phyloP scores from a whole-genome alignment of 2,329 filamentous ascomycete genomes.

The Stagonosporopsis rhizophila region DNA sequence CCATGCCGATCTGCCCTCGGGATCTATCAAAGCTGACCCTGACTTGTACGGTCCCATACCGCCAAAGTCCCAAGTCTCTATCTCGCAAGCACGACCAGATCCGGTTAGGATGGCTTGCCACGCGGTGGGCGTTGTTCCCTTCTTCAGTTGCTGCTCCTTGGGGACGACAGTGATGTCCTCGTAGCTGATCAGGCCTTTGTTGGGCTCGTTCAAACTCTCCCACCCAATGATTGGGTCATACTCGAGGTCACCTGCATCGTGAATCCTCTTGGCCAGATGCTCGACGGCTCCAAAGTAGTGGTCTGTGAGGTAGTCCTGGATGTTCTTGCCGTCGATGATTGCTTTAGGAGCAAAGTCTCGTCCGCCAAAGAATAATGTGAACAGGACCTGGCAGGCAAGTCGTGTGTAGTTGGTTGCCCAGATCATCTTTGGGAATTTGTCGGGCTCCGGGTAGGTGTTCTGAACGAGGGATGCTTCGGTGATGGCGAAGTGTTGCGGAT shows the following conservation, averaged over 20 bases:
- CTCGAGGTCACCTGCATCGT: slow-evolving; percentile 88
- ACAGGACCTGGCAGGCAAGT: slow-evolving; percentile 86
- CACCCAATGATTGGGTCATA: slow-evolving; percentile 89
- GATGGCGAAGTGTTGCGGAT: slow-evolving; percentile 81
- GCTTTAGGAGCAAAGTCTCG: slow-evolving; percentile 94
- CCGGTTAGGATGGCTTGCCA: slow-evolving; percentile 94
- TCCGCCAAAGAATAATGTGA: slow-evolving; percentile 92
- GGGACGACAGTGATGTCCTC: slow-evolving; percentile 83
- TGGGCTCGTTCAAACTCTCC: slow-evolving; percentile 96
- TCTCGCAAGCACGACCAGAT: slow-evolving; percentile 87
- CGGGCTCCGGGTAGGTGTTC: slow-evolving; percentile 87
- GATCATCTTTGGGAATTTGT: slow-evolving; percentile 95
- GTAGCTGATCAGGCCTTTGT: slow-evolving; percentile 84
- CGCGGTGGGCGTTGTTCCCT: slow-evolving; percentile 89
- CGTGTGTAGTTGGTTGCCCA: slow-evolving; percentile 98
- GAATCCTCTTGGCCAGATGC: slow-evolving; percentile 82
- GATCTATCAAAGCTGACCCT: slow-evolving; percentile 82
- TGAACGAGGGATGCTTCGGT: slow-evolving; percentile 95
- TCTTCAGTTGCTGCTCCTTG: slow-evolving; percentile 85
- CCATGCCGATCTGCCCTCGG: slow-evolving; percentile 86
- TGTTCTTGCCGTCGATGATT: slow-evolving; percentile 92
- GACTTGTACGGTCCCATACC: slow-evolving; percentile 91
- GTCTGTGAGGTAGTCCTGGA: slow-evolving; percentile 90
- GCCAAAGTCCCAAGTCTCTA: slow-evolving; percentile 93
- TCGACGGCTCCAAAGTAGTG: slow-evolving; percentile 84